phyloP scores from a whole-genome alignment of 768 basidiomycete species.

The Boletus tylopilopsis region DNA sequence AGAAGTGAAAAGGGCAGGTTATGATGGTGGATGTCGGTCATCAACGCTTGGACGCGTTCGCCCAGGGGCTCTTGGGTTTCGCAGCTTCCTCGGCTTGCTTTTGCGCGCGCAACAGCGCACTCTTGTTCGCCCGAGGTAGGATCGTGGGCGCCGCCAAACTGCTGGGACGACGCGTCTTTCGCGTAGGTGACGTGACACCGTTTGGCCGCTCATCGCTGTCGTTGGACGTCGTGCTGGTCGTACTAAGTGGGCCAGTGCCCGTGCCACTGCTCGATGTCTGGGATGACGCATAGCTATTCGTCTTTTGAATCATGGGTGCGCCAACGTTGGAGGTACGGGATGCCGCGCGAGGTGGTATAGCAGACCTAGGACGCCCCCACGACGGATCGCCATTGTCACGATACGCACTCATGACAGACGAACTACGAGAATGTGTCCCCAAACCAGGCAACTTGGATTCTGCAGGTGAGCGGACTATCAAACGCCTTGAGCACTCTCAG shows the following conservation, averaged over 20 bases:
- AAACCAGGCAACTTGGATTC: constrained; percentile 39
- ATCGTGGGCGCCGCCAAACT: constrained; percentile 60
- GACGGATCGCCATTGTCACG: constrained; percentile 13
- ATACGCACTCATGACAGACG: constrained; percentile 36
- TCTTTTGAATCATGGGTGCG: constrained; percentile 13
- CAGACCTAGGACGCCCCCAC: constrained; percentile 17
- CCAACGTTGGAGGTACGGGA: constrained; percentile 36
- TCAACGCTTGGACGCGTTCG: constrained; percentile 29
- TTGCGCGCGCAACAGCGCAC: constrained; percentile 64
- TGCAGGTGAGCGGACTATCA: constrained; percentile 45
- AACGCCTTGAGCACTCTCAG: not conserved
- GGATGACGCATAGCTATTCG: constrained; percentile 21
- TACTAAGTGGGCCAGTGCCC: constrained; percentile 25
- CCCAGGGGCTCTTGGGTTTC: constrained; percentile 32
- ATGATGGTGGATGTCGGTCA: not conserved
- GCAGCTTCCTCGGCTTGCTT: constrained; percentile 47
- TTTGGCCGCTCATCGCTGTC: constrained; percentile 22
- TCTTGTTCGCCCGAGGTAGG: constrained; percentile 67
- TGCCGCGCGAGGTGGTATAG: constrained; percentile 36
- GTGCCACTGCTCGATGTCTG: constrained; percentile 25
- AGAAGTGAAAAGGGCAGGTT: not conserved
- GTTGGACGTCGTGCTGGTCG: constrained; percentile 24
- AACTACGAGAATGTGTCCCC: constrained; percentile 37
- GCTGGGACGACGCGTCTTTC: constrained; percentile 46
- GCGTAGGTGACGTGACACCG: constrained; percentile 23